Percentiles rank a stretch among this genome's conserved stretches.
Evolutionary conservation across 192 early-diverging fungal species (phyloP).

Genomic region (Spinellus fusiger): DNA sequence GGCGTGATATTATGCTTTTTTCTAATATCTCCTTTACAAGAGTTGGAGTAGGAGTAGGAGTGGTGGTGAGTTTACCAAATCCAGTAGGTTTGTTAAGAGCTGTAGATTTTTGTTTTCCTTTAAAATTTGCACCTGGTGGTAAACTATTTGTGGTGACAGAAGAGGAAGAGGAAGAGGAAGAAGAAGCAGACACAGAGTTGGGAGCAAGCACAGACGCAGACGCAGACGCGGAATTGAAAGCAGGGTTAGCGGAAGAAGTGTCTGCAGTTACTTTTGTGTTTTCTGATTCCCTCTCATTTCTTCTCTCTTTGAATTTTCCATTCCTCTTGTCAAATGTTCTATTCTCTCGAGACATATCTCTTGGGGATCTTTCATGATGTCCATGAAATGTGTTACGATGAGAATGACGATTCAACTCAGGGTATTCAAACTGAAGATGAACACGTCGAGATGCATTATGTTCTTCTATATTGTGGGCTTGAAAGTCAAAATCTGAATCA

Average conservation of each 20-base stretch:
- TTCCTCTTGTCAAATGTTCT: background rate
- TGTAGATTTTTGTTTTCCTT: background rate
- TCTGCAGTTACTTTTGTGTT: background rate
- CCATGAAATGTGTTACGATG: no score
- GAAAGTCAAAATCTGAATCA: conserved; percentile 85
- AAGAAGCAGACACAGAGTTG: background rate
- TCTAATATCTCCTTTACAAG: no score
- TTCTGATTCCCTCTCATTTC: background rate
- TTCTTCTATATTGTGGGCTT: conserved; percentile 71
- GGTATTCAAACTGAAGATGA: conserved; percentile 25
- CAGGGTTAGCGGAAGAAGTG: background rate
- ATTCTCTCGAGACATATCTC: no score
- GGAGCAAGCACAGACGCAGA: background rate
- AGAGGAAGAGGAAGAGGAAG: background rate
- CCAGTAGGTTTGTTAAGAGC: conserved; percentile 2
- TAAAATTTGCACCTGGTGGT: background rate
- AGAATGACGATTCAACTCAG: no score
- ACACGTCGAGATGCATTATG: conserved; percentile 35
- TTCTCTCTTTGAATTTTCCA: background rate
- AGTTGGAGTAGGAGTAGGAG: background rate
- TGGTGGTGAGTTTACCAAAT: background rate
- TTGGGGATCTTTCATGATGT: background rate
- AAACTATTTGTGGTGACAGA: background rate
- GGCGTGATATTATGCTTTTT: no score
- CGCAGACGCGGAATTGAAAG: background rate